These are phyloP conservation scores for Paraphaeosphaeria minitans DNA, from an alignment of 2,329 filamentous ascomycete genomes.

Conservation along the genomic window DNA sequence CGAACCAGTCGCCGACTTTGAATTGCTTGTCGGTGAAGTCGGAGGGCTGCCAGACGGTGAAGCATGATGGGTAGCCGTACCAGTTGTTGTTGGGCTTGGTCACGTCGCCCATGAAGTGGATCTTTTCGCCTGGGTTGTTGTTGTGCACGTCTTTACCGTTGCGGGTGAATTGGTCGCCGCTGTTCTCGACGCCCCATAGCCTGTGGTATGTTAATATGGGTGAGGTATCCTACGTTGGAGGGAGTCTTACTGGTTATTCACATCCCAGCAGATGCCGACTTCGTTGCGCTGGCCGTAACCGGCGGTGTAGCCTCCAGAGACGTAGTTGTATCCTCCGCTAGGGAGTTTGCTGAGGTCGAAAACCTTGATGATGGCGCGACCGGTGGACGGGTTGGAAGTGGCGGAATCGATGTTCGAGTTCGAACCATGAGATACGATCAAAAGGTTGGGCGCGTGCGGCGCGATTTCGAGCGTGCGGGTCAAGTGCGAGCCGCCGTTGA, in stretches of 20 bases:
- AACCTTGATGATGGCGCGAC: constrained; percentile 68
- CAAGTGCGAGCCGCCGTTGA: constrained; percentile 60
- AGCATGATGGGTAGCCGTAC: constrained; percentile 74
- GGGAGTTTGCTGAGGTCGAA: constrained; percentile 56
- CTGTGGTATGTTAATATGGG: constrained; percentile 19
- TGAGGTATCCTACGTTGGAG: constrained; percentile 20
- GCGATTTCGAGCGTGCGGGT: constrained; percentile 71
- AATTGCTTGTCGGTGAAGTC: constrained; percentile 56
- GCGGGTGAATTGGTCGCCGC: constrained; percentile 66
- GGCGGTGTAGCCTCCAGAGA: constrained; percentile 55
- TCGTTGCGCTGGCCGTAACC: constrained; percentile 75
- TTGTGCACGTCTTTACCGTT: constrained; percentile 65
- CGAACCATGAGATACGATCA: constrained; percentile 70
- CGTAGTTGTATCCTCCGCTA: constrained; percentile 52
- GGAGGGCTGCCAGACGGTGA: constrained; percentile 65
- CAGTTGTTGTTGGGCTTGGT: constrained; percentile 55
- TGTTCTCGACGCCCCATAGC: constrained; percentile 68
- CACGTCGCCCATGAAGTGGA: constrained; percentile 70
- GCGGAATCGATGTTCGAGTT: constrained; percentile 64
- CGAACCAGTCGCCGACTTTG: constrained; percentile 50
- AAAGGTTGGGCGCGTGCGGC: constrained; percentile 56
- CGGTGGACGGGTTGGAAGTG: constrained; percentile 57
- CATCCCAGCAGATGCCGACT: constrained; percentile 61
- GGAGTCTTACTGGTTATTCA: constrained; percentile 56
- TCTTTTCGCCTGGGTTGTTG: constrained; percentile 73